Conservation (phyloP, 108 stramenopile species). For the Fistulifera solaris region DNA sequence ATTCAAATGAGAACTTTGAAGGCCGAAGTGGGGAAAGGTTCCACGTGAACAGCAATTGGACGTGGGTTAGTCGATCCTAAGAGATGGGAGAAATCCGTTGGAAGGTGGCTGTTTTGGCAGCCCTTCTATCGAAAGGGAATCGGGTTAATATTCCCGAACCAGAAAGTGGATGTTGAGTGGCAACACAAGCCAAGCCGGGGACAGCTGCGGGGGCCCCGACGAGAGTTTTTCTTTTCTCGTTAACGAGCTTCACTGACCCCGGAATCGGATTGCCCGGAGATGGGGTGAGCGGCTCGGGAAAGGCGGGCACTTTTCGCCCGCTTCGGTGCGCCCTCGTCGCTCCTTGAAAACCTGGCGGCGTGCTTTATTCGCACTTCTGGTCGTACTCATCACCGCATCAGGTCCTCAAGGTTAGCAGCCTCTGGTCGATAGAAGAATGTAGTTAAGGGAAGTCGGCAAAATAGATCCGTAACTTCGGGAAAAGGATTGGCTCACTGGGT, state of each 20-base stretch:
- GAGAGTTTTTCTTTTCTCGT: constrained; percentile 92
- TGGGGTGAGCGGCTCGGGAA: constrained; percentile 79
- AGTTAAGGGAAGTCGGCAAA: constrained; percentile 86
- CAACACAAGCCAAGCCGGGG: constrained; percentile 84
- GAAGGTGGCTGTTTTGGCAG: constrained; percentile 67
- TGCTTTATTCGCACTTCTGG: constrained; percentile 78
- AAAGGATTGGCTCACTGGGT: constrained; percentile 85
- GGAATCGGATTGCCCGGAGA: constrained; percentile 87
- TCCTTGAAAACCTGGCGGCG: constrained; percentile 86
- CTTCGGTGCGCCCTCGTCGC: constrained; percentile 77
- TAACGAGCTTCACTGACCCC: constrained; percentile 82
- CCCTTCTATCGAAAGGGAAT: constrained; percentile 87
- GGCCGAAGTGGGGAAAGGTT: constrained; percentile 87
- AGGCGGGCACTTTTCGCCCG: constrained; percentile 74
- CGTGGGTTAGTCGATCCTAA: constrained; percentile 88
- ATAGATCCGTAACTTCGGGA: constrained; percentile 86
- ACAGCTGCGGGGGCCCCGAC: constrained; percentile 80
- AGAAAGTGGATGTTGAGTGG: constrained; percentile 89
- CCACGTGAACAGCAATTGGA: constrained; percentile 88
- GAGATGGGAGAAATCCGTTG: constrained; percentile 88
- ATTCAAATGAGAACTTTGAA: constrained; percentile 94
- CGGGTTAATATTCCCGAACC: constrained; percentile 92
- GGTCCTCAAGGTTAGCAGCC: constrained; percentile 94
- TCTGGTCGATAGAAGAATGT: constrained; percentile 97
- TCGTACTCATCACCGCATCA: constrained; percentile 97